These are phyloP conservation scores for Eucalyptus curtisii DNA, from an alignment of 345 rosid species.

Conservation along the genomic window DNA sequence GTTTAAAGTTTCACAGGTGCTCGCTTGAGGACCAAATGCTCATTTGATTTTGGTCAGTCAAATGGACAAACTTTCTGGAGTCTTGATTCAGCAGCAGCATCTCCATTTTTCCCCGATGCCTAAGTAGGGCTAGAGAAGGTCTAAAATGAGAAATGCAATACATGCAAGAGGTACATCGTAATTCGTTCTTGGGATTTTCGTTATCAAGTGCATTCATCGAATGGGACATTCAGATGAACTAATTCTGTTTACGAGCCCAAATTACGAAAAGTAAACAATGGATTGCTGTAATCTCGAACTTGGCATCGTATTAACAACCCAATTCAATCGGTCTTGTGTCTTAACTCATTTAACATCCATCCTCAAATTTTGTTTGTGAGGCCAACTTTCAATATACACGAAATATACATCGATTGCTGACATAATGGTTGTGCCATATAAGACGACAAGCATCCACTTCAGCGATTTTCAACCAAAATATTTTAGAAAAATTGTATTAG, in stretches of 20 bases:
- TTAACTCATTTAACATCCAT: not conserved
- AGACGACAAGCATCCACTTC: rapidly evolving
- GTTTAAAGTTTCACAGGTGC: too few species aligned
- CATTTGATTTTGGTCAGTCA: too few species aligned
- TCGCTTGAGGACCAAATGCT: too few species aligned
- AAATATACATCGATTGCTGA: not conserved
- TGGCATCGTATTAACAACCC: not conserved
- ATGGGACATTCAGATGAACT: not conserved
- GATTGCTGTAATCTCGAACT: not conserved
- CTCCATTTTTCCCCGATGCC: not conserved
- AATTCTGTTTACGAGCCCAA: not conserved
- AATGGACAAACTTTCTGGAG: not conserved
- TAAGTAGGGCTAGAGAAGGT: not conserved
- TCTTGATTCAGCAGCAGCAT: not conserved
- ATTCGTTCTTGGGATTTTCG: not conserved
- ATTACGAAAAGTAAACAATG: not conserved
- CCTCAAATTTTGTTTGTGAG: not conserved
- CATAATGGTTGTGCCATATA: too few species aligned
- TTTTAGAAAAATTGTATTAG: too few species aligned
- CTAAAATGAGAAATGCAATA: too few species aligned
- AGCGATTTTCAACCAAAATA: too few species aligned
- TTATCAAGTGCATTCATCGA: not conserved
- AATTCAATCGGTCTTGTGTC: not conserved
- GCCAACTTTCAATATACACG: not conserved
- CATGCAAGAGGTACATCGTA: not conserved